Conservation (phyloP, 2,329 filamentous ascomycete species). For the Fusarium protoensiforme region DNA sequence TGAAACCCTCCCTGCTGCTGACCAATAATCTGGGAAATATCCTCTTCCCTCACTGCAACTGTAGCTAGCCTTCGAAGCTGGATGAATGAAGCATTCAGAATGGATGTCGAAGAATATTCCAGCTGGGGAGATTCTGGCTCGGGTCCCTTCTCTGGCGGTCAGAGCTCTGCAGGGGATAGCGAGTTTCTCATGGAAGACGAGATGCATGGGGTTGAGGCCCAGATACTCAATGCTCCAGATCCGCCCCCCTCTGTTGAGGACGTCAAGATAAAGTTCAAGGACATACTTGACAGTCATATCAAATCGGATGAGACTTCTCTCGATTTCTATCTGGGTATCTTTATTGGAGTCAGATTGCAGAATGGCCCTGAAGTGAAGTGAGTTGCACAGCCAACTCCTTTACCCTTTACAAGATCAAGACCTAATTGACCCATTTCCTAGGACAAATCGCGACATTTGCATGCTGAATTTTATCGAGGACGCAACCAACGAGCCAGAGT, state of each 20-base stretch:
- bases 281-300: neutral
- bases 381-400: neutral
- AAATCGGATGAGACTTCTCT: neutral
- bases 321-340: neutral
- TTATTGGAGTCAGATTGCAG: neutral
- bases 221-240: neutral
- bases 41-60: neutral
- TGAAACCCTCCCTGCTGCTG: neutral
- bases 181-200: neutral
- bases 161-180: neutral
- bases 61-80: neutral
- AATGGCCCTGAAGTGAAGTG: neutral
- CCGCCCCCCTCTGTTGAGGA: neutral
- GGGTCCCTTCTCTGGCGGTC: neutral
- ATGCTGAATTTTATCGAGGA: constrained; percentile 45
- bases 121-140: neutral
- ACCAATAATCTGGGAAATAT: neutral
- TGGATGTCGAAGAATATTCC: neutral
- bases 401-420: neutral
- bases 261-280: neutral
- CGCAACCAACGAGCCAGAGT: constrained; percentile 44
- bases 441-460: constrained; percentile 36
- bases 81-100: neutral
- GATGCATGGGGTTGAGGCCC: neutral
- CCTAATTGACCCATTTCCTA: neutral